Evolutionary conservation across 2,329 filamentous ascomycete species (phyloP), one percentile per base, ranked within the genome.

Genomic region (Fusarium pseudonygamai): DNA sequence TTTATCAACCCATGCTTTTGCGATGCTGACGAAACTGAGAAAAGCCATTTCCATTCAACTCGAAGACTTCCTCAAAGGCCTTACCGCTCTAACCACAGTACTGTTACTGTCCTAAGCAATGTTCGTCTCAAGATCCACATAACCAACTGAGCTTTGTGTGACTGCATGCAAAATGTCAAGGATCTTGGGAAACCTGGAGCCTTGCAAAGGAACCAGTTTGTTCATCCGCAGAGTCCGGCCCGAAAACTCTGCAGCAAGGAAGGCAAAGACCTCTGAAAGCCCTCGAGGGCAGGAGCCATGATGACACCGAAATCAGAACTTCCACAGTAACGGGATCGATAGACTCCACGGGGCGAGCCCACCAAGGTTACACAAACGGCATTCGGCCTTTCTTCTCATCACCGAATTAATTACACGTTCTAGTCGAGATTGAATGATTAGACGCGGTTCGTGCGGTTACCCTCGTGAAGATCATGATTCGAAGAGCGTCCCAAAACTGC

Each of bases 21-120:
- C 71, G 85, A 84, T 76, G 81, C 70, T 91, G 93, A 93, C 6
- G 90, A 90, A 61, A 91, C 84, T 3, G 90, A 87, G 30, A 93
- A 40, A 28, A 55, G 24, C 20, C n/a, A 40, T 20, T 15, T 26
- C 24, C 34, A 13, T 55, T 40, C 34, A 39, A 18, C 32, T 15
- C 18, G n/a, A 52, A 20, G 22, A 26, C 18, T 26, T 72, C 13
- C 34, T 20, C 24, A 24, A 34, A 26, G 10, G 32, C 34, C 15
- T 20, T n/a, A 36, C 55, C 45, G 34, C 22, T 30, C 26, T 15
- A 36, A 22, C 28, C 9, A n/a, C 24, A 37, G 36, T 49, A 22
- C 7, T 32, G 13, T 24, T 24, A 24, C 22, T 36, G 15, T 49
- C 24, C 16, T 36, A 18, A 36, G 7, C 36, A 24, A 52, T 3